These are phyloP conservation scores for Huntiella bhutanensis DNA, from an alignment of 2,329 filamentous ascomycete species.

Conservation along the genomic window DNA sequence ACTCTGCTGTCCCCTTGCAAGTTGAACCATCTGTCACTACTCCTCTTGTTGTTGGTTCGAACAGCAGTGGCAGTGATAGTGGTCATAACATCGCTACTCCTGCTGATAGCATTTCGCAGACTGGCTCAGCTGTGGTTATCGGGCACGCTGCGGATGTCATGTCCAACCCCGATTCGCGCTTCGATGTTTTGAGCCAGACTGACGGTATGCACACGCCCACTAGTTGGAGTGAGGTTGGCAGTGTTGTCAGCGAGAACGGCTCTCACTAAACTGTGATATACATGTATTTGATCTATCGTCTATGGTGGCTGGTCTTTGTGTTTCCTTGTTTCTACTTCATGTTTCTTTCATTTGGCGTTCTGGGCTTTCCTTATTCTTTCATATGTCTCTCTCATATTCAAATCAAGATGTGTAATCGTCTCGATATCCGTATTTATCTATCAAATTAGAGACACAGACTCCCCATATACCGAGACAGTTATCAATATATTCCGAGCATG, in stretches of 20 bases:
- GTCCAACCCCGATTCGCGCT: slow-evolving; percentile 33
- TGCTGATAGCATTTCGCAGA: slow-evolving; percentile 7
- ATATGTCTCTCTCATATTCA: neutral
- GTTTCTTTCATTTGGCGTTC: neutral
- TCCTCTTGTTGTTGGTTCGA: slow-evolving; percentile 23
- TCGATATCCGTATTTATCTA: too few relatives aligned
- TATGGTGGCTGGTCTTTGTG: neutral
- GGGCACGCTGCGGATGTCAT: slow-evolving; percentile 28
- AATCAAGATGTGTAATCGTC: too few relatives aligned
- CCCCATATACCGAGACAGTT: neutral
- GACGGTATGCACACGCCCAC: slow-evolving; percentile 39
- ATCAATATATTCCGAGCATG: neutral
- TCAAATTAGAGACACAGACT: neutral
- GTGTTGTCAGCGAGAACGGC: slow-evolving; percentile 39
- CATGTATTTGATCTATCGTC: slow-evolving; percentile 12
- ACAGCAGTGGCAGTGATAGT: slow-evolving; percentile 27
- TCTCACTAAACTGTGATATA: slow-evolving; percentile 12
- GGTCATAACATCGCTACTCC: slow-evolving; percentile 23
- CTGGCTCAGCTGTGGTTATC: slow-evolving; percentile 6
- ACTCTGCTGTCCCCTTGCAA: slow-evolving; percentile 36
- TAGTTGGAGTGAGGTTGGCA: slow-evolving; percentile 48
- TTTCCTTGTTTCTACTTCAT: neutral
- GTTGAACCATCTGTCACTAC: slow-evolving; percentile 27
- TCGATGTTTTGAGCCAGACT: slow-evolving; percentile 40
- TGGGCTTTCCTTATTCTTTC: neutral